Evolutionary conservation across 352 stramenopile species (phyloP), one percentile per base, ranked within the genome.

Genomic region (Globisporangium splendens): DNA sequence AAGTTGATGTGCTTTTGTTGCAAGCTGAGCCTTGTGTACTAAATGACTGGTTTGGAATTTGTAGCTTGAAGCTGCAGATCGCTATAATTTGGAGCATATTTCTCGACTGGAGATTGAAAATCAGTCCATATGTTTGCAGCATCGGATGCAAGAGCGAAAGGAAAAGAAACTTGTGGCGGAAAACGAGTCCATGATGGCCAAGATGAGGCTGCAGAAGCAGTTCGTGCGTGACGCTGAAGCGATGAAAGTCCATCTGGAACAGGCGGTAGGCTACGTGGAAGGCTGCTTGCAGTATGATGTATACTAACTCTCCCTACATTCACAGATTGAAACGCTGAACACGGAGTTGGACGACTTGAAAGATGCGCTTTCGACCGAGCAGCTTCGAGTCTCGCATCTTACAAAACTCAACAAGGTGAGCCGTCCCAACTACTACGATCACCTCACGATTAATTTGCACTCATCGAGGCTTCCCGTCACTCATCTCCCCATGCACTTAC

Each of bases 21-120:
- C 46, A 51, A n/a, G 3, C 14, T 54, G 22, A 12, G 10, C 8
- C 43, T 57, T 48, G n/a, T 35, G 50, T 39, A 28, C 17, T 54
- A 39, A 42, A 17, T 7, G 8, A 20, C 10, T 24, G n/a, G 18
- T 33, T 17, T 11, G 11, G 28, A 15, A 4, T 41, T 39, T 20
- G 0, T 24, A 77, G 70, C 61, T 79, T 14, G 56, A 68, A 48
- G 61, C 51, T 18, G 52, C 44, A 0, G 68, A 79, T 31, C 64
- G 52, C 2, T 73, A 73, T 64, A 73, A 73, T 44, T 44, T 68
- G 39, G 71, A 79, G 52, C 69, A 72, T 41, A 72, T 77, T 31
- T 53, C 61, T 31, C 72, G 65, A 1, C 62, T 81, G n/a, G 63
- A 69, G 52, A 73, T 74, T 49, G 69, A 81, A 44, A 78, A 74